A percentile compares a stretch with the other conserved stretches of the same genome.
These are phyloP conservation scores for Flaveria robusta DNA, from an alignment of 129 eudicot genomes.

Conservation along the genomic window DNA sequence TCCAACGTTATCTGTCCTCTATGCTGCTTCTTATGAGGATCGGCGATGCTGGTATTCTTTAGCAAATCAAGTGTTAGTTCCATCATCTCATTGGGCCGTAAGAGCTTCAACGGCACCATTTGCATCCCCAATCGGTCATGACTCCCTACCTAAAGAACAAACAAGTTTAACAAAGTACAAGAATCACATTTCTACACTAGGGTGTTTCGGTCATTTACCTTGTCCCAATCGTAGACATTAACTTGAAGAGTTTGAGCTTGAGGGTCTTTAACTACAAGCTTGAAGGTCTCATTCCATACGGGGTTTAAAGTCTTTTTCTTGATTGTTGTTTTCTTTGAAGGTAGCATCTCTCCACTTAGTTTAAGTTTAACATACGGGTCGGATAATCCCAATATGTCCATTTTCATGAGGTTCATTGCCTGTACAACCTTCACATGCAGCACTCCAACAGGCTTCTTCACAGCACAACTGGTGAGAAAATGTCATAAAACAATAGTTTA, in stretches of 20 bases:
- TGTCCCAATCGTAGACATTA: slow-evolving; percentile 87
- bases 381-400: slow-evolving; percentile 76
- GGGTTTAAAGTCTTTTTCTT: slow-evolving; percentile 79
- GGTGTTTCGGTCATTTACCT: slow-evolving; percentile 40
- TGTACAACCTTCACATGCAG: slow-evolving; percentile 73
- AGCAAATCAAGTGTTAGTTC: slow-evolving; percentile 72
- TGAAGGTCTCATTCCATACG: slow-evolving; percentile 78
- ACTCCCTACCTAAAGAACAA: slow-evolving; percentile 60
- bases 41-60: slow-evolving; percentile 49
- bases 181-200: slow-evolving; percentile 10
- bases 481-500: neutral
- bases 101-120: slow-evolving; percentile 62
- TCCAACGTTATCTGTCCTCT: slow-evolving; percentile 76
- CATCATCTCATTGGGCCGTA: slow-evolving; percentile 63
- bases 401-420: slow-evolving; percentile 73
- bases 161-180: slow-evolving; percentile 9
- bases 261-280: slow-evolving; percentile 79
- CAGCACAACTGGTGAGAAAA: slow-evolving; percentile 16
- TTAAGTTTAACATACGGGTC: slow-evolving; percentile 86
- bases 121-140: slow-evolving; percentile 83
- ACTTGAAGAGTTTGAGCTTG: slow-evolving; percentile 62
- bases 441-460: slow-evolving; percentile 80
- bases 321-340: slow-evolving; percentile 69
- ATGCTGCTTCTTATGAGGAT: slow-evolving; percentile 55
- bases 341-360: slow-evolving; percentile 64